Evolutionary conservation across 441 rosid genomes (phyloP).

Genomic region (Bocquillonia castaneifolia): DNA sequence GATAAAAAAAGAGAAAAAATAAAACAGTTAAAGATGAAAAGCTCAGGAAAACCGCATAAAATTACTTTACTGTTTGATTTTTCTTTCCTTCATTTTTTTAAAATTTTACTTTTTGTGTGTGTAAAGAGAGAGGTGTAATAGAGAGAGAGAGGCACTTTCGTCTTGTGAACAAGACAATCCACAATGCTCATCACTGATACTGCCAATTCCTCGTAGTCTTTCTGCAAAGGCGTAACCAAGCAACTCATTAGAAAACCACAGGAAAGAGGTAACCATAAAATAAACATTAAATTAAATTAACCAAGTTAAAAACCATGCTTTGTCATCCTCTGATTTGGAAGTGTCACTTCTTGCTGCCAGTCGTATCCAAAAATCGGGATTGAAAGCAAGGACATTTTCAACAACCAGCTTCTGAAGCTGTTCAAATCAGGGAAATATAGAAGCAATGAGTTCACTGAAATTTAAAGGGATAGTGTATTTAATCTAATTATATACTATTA

Average conservation of each 20-base stretch:
- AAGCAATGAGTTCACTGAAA: slow-evolving; percentile 6
- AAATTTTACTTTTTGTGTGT: neutral
- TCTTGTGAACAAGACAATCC: slow-evolving; percentile 71
- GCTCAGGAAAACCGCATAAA: neutral
- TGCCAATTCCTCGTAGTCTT: slow-evolving; percentile 89
- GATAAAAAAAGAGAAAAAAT: slow-evolving; percentile 12
- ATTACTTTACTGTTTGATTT: neutral
- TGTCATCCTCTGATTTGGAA: slow-evolving; percentile 85
- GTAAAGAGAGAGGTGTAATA: slow-evolving; percentile 6
- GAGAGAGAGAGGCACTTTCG: slow-evolving; percentile 45
- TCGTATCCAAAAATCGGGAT: slow-evolving; percentile 75
- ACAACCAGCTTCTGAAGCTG: slow-evolving; percentile 84
- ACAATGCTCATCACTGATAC: slow-evolving; percentile 73
- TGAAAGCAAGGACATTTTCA: slow-evolving; percentile 84
- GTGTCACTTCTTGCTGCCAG: slow-evolving; percentile 83
- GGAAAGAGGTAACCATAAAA: slow-evolving; percentile 15
- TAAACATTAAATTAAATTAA: slow-evolving; percentile 23
- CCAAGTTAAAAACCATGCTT: slow-evolving; percentile 52
- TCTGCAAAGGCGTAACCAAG: slow-evolving; percentile 42
- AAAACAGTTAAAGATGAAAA: neutral
- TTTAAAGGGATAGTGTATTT: neutral
- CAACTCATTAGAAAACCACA: slow-evolving; percentile 18
- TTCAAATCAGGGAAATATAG: slow-evolving; percentile 23
- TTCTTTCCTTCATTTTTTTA: neutral
- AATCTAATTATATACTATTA: neutral